These are phyloP conservation scores for Thermothelomyces thermophilus DNA, from an alignment of 2,329 filamentous ascomycete species.

Conservation along the genomic window DNA sequence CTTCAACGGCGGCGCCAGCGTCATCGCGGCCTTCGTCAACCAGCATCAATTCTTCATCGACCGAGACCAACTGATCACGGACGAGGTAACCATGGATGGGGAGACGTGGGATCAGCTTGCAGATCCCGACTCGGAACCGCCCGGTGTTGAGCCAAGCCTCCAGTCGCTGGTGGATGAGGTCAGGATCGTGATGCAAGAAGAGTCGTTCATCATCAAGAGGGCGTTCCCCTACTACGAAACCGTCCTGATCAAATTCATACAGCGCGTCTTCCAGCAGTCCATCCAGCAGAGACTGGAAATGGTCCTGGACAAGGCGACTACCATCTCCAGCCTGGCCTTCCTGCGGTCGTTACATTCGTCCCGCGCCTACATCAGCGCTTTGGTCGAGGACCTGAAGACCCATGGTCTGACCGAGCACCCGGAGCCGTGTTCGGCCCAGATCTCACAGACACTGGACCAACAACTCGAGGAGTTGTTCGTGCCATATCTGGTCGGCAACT, in stretches of 20 bases:
- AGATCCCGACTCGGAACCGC: constrained; percentile 87
- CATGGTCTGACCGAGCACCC: constrained; percentile 95
- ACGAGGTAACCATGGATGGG: constrained; percentile 70
- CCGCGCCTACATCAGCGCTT: constrained; percentile 74
- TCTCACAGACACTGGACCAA: constrained; percentile 66
- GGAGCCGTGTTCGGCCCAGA: constrained; percentile 81
- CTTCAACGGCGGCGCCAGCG: constrained; percentile 92
- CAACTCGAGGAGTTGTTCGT: constrained; percentile 73
- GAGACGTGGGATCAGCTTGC: constrained; percentile 86
- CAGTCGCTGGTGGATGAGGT: constrained; percentile 93
- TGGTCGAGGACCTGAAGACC: constrained; percentile 88
- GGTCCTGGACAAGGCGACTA: constrained; percentile 90
- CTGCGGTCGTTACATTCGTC: constrained; percentile 86
- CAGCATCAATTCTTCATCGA: constrained; percentile 99
- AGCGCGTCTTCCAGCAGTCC: constrained; percentile 95
- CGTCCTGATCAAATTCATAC: constrained; percentile 85
- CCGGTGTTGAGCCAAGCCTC: constrained; percentile 83
- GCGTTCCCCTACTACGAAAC: constrained; percentile 96
- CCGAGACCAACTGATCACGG: constrained; percentile 80
- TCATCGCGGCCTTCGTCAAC: constrained; percentile 94
- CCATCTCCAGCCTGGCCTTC: constrained; percentile 86
- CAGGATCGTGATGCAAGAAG: constrained; percentile 90
- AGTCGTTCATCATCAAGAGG: constrained; percentile 92
- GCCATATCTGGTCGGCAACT: constrained; percentile 61
- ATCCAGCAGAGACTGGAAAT: constrained; percentile 94